Percentiles rank a stretch among this genome's conserved stretches.
phyloP scores from a whole-genome alignment of 768 basidiomycete genomes.

The Zangia roseola region DNA sequence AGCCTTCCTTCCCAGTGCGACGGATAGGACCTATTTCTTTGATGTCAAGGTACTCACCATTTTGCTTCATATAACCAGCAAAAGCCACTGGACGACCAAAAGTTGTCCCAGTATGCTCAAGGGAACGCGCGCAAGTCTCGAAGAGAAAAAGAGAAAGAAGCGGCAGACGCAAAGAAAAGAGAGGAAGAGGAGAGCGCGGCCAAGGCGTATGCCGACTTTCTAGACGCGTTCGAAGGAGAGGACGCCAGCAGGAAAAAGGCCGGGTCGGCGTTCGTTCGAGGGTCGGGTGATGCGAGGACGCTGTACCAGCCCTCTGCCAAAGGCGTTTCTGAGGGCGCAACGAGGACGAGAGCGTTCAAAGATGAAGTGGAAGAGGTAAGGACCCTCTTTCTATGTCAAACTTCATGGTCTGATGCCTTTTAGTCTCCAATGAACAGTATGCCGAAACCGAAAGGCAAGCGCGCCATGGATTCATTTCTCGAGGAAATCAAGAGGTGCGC shows the following conservation, averaged over 20 bases:
- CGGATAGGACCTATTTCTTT: slow-evolving; percentile 66
- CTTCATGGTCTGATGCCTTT: slow-evolving; percentile 5
- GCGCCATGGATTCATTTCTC: slow-evolving; percentile 94
- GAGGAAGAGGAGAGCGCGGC: slow-evolving; percentile 82
- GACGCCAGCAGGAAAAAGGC: slow-evolving; percentile 49
- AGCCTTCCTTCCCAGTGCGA: slow-evolving; percentile 89
- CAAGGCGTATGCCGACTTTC: slow-evolving; percentile 78
- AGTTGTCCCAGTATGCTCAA: slow-evolving; percentile 80
- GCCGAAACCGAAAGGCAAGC: slow-evolving; percentile 86
- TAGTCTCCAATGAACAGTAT: slow-evolving; percentile 57
- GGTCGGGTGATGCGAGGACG: slow-evolving; percentile 40
- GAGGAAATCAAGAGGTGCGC: slow-evolving; percentile 91
- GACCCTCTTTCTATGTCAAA: slow-evolving; percentile 3
- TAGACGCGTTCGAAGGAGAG: slow-evolving; percentile 81
- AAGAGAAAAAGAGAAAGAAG: slow-evolving; percentile 89
- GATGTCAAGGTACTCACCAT: slow-evolving; percentile 57
- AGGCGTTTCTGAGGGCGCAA: slow-evolving; percentile 27
- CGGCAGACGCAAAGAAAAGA: slow-evolving; percentile 83
- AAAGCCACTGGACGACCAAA: slow-evolving; percentile 83
- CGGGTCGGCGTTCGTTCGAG: slow-evolving; percentile 61
- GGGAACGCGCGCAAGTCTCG: slow-evolving; percentile 88
- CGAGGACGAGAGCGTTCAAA: slow-evolving; percentile 31
- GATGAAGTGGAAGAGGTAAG: slow-evolving; percentile 35
- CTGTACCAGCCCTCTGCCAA: slow-evolving; percentile 45
- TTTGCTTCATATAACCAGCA: slow-evolving; percentile 59